phyloP scores from a whole-genome alignment of 2,329 filamentous ascomycete species.

The Fusarium sp. region DNA sequence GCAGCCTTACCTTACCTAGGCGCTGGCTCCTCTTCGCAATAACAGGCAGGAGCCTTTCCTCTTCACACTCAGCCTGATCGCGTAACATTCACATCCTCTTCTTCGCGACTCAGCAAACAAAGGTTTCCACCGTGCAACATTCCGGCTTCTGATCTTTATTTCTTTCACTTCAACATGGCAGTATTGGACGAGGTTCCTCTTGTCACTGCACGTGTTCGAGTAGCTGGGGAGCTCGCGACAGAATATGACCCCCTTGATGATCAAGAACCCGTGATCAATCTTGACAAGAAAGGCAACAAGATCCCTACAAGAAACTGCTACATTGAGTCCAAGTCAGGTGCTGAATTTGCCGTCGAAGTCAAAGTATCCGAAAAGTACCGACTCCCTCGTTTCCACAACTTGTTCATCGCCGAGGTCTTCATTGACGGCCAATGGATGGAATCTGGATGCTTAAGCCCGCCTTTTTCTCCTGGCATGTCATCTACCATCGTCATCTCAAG shows the following conservation, averaged over 20 bases:
- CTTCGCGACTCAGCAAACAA: not conserved
- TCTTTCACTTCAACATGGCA: constrained; percentile 26
- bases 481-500: not conserved
- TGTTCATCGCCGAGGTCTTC: fast-evolving
- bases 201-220: constrained; percentile 22
- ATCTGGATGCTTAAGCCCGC: fast-evolving
- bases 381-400: fast-evolving
- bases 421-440: constrained; percentile 27
- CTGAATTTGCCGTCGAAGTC: constrained; percentile 25
- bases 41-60: not conserved
- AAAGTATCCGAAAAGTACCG: not conserved
- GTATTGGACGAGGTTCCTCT: constrained; percentile 27
- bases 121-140: fast-evolving
- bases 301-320: constrained; percentile 17
- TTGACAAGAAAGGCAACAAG: not conserved
- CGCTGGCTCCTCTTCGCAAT: not conserved
- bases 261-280: not conserved
- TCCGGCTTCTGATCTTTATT: not conserved
- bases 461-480: not conserved
- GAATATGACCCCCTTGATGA: constrained; percentile 28
- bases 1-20: not conserved
- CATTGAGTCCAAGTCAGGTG: constrained; percentile 37
- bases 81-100: too few relatives aligned
- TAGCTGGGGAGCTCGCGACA: constrained; percentile 29
- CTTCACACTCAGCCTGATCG: not conserved